Evolutionary conservation across 768 basidiomycete species (phyloP).

Genomic region (Collybia mongolica): DNA sequence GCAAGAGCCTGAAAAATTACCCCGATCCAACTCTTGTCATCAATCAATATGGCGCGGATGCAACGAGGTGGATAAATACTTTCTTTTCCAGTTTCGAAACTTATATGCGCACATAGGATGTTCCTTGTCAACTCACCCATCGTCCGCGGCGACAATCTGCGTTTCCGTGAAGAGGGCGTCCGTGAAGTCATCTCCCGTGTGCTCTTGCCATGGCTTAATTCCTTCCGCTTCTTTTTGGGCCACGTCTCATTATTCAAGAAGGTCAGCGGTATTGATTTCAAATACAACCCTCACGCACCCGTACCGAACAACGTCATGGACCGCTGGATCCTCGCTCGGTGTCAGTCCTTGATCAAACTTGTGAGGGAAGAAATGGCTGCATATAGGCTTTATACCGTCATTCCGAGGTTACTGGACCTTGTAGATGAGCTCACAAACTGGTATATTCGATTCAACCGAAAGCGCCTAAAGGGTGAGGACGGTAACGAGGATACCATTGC

Average conservation of each 20-base stretch:
- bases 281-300: constrained; percentile 84
- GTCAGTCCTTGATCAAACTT: constrained; percentile 91
- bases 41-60: constrained; percentile 92
- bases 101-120: constrained; percentile 55
- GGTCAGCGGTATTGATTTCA: constrained; percentile 70
- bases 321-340: constrained; percentile 96
- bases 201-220: constrained; percentile 96
- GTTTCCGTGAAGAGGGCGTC: constrained; percentile 98
- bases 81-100: not conserved
- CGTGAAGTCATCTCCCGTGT: constrained; percentile 96
- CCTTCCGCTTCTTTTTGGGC: constrained; percentile 99
- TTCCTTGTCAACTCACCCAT: constrained; percentile 99
- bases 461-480: constrained; percentile 92
- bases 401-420: constrained; percentile 89
- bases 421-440: constrained; percentile 98
- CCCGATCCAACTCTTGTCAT: constrained; percentile 94
- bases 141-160: constrained; percentile 94
- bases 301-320: constrained; percentile 96
- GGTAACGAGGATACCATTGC: constrained; percentile 82
- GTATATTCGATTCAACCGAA: constrained; percentile 99
- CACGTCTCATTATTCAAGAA: constrained; percentile 88
- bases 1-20: constrained; percentile 95
- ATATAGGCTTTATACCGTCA: constrained; percentile 96
- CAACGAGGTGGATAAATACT: constrained; percentile 60
- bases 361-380: constrained; percentile 96